A percentile compares a stretch with the other conserved stretches of the same genome.
Conservation (phyloP, 2,329 filamentous ascomycete species). For the Chaetomiaceae sp. region DNA sequence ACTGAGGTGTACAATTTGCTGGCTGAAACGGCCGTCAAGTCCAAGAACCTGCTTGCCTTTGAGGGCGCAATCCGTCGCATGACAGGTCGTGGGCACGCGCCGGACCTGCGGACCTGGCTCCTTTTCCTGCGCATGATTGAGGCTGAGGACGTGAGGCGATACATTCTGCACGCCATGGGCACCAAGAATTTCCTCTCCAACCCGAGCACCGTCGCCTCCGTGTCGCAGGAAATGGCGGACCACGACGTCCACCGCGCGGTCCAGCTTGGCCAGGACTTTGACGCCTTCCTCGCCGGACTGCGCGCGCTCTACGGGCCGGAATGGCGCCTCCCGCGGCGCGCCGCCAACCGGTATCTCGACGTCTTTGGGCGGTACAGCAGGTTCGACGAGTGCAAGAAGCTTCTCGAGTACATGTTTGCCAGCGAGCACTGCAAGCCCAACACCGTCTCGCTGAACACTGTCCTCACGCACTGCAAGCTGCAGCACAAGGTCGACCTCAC, state of each 20-base stretch:
- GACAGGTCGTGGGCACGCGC: conserved; percentile 35
- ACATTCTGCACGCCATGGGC: conserved; percentile 45
- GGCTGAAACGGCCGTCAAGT: conserved; percentile 38
- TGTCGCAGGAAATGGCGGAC: conserved; percentile 41
- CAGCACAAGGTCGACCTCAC: conserved; percentile 24
- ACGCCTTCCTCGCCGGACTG: conserved; percentile 39
- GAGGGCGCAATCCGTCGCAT: conserved; percentile 39
- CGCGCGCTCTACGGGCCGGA: conserved; percentile 40
- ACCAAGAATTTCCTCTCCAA: conserved; percentile 40
- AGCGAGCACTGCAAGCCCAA: conserved; percentile 26
- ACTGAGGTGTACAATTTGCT: conserved; percentile 47
- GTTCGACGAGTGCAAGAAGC: conserved; percentile 26
- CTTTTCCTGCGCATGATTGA: conserved; percentile 51
- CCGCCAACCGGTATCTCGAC: conserved; percentile 38
- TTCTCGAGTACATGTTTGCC: conserved; percentile 33
- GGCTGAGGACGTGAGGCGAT: conserved; percentile 50
- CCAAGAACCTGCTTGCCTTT: conserved; percentile 42
- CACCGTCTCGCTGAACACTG: conserved; percentile 34
- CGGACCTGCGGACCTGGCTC: conserved; percentile 46
- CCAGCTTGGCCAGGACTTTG: conserved; percentile 32
- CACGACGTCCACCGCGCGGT: conserved; percentile 42
- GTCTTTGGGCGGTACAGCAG: conserved; percentile 40
- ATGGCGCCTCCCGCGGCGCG: conserved; percentile 39
- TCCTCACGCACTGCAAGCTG: conserved; percentile 29
- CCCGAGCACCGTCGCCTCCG: conserved; percentile 32